Conservation (phyloP, 2,329 filamentous ascomycete species). For the Parasarocladium wereldwijsianum region DNA sequence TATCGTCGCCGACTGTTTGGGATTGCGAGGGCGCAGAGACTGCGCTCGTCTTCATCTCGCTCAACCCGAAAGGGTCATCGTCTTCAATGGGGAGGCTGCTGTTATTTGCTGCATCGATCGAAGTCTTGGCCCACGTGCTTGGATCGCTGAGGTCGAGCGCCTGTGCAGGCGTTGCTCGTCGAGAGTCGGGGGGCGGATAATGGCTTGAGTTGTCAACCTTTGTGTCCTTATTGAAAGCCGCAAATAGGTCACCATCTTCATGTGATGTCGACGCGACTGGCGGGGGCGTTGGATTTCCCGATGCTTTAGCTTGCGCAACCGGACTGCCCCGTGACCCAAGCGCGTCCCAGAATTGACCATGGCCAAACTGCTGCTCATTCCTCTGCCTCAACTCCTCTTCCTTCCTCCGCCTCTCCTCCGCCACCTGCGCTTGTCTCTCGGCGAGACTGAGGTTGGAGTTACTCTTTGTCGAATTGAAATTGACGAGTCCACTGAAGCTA, state of each 20-base stretch:
- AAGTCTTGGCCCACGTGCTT: slow-evolving; percentile 30
- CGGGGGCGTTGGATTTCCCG: slow-evolving; percentile 13
- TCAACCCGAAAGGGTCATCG: slow-evolving; percentile 80
- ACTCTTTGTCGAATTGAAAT: slow-evolving; percentile 38
- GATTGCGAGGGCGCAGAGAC: slow-evolving; percentile 12
- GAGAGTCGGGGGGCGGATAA: slow-evolving; percentile 38
- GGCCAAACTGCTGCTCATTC: slow-evolving; percentile 65
- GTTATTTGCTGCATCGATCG: not conserved
- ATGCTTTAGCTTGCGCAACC: too few species aligned
- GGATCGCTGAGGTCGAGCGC: slow-evolving; percentile 37
- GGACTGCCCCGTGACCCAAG: slow-evolving; percentile 42
- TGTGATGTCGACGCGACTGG: slow-evolving; percentile 7
- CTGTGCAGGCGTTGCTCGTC: slow-evolving; percentile 29
- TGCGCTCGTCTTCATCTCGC: slow-evolving; percentile 35
- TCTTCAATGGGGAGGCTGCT: slow-evolving; percentile 45
- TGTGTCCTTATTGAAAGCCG: slow-evolving; percentile 51
- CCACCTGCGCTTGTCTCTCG: slow-evolving; percentile 58
- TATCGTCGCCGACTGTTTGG: slow-evolving; percentile 31
- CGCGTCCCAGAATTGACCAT: slow-evolving; percentile 61
- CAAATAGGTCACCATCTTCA: slow-evolving; percentile 50
- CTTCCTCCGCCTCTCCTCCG: slow-evolving; percentile 53
- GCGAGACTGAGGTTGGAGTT: slow-evolving; percentile 61
- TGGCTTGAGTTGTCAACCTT: slow-evolving; percentile 52
- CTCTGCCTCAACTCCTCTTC: slow-evolving; percentile 59
- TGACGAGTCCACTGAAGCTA: slow-evolving; percentile 66